Base-by-base conservation (phyloP, 1,284 basidiomycete species). In the Austropuccinia psidii region DNA sequence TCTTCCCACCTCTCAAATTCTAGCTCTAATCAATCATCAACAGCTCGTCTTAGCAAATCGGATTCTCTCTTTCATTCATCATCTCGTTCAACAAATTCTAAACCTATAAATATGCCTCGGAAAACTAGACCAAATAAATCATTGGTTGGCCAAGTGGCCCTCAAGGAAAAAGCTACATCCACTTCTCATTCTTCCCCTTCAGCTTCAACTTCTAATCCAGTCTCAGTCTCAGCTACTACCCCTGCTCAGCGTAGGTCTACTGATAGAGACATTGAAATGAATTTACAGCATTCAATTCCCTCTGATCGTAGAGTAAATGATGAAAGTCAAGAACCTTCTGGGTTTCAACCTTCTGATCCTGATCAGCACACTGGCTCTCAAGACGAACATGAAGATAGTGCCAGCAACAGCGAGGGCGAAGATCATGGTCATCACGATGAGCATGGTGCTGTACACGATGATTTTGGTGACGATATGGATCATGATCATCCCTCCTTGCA, bases 381-480 rank as follows among this genome's bases (percentile, higher is more conserved):
- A 39, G 70, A 73, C 35, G 70, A 64, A 5, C 58, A 64, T 19
- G 57, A 37, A 15, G 70, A 73, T 29, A 65, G 50, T 35, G 49
- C 39, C 5, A 73, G 70, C 29, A 61, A 64, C 9, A 64, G 61
- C 33, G 70, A 62, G n/a, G 37, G 24, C 9, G 70, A 73, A 39
- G 69, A 73, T 50, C 67, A 52, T 15, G 69, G 62, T 50, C 49
- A 52, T 19, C 24, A 52, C 11, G 70, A 73, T 21, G 70, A 64
- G 17, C 61, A 65, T 17, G 37, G 33, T 21, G 61, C 33, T 29
- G 47, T 21, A n/a, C 70, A 73, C 47, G 70, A 65, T 35, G 70
- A 65, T n/a, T 64, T 62, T 65, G 70, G 61, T 31, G 70, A 73
- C 47, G 70, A 73, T 2, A 24, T 73, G 27, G 70, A 73, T 64